Evolutionary conservation across 2,329 filamentous ascomycete species (phyloP).

Genomic region (Alternaria rosae): DNA sequence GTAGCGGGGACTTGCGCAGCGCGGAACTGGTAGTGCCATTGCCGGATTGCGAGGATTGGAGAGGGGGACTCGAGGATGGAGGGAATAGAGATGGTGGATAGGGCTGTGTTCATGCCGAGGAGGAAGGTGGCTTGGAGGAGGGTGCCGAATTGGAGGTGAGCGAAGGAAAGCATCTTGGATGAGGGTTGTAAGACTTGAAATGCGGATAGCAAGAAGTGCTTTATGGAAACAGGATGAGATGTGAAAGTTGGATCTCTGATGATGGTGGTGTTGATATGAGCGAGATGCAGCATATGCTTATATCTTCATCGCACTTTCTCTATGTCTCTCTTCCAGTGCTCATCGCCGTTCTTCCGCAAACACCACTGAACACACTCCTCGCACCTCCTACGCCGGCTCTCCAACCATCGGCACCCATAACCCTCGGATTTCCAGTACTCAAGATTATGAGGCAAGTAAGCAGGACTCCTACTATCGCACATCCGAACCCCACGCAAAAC

Average conservation of each 20-base stretch:
- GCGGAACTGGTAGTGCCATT: conserved; percentile 7
- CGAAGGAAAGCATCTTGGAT: background rate
- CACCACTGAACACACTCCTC: background rate
- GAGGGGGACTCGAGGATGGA: background rate
- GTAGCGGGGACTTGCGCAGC: background rate
- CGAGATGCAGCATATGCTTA: background rate
- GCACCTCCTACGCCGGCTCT: background rate
- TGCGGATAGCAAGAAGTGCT: background rate
- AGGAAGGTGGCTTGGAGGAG: conserved; percentile 7
- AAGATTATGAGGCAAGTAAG: background rate
- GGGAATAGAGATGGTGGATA: background rate
- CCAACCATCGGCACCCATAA: background rate
- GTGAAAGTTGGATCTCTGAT: background rate
- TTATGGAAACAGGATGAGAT: background rate
- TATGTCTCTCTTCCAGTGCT: background rate
- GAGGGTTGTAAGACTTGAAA: background rate
- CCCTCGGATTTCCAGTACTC: background rate
- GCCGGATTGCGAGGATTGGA: background rate
- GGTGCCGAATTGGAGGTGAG: background rate
- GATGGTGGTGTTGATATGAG: background rate
- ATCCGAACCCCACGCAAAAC: background rate
- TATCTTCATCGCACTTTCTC: background rate
- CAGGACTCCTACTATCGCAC: background rate
- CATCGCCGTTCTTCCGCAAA: background rate
- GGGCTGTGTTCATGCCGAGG: background rate